Conservation (phyloP, 2,329 filamentous ascomycete species). For the Fusarium sp. region DNA sequence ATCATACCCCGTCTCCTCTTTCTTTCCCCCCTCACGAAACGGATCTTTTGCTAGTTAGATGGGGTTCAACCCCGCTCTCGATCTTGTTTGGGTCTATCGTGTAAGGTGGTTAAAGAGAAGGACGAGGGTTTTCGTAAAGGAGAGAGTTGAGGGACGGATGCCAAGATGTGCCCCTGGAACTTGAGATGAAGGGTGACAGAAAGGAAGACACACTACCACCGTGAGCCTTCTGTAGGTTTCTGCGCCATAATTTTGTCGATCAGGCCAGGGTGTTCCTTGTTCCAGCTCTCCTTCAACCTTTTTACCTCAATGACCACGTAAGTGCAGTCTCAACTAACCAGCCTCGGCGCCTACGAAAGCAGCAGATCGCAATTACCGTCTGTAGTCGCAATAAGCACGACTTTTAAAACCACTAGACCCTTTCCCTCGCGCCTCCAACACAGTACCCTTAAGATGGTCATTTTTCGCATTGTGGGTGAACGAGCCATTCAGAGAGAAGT, state of each 20-base stretch:
- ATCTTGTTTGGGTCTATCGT: not conserved
- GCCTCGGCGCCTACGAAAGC: not conserved
- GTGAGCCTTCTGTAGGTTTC: too few relatives aligned
- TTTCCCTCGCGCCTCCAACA: not conserved
- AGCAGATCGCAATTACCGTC: not conserved
- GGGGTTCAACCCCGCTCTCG: not conserved
- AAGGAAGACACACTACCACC: not conserved
- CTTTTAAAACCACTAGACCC: not conserved
- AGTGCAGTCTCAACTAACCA: not conserved
- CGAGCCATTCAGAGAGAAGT: not conserved
- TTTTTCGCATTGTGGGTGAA: not conserved
- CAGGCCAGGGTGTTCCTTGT: not conserved
- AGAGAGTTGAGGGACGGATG: not conserved
- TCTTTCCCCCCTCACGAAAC: not conserved
- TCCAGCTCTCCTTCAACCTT: not conserved
- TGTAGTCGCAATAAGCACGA: not conserved
- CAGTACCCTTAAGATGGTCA: not conserved
- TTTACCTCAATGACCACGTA: not conserved
- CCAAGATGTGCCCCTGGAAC: not conserved
- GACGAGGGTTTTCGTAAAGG: not conserved
- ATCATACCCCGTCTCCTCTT: not conserved
- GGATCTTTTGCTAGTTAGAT: not conserved
- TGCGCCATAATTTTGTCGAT: not conserved
- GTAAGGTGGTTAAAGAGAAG: not conserved
- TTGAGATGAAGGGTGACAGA: not conserved